phyloP scores from a whole-genome alignment of 2,329 filamentous ascomycete species.

The Cladosporium sp. region DNA sequence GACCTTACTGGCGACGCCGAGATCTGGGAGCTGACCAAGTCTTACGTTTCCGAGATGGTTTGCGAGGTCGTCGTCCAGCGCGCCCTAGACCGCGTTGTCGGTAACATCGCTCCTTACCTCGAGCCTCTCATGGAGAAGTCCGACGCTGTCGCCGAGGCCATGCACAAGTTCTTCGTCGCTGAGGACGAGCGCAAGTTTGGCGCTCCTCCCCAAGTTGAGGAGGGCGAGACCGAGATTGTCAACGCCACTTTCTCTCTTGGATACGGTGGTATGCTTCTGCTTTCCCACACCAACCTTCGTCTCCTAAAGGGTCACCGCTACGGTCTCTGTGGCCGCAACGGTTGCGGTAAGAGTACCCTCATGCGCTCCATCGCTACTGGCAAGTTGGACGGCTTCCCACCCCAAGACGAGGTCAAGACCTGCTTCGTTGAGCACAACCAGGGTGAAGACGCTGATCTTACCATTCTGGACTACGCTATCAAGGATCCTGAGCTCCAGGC shows the following conservation, averaged over 20 bases:
- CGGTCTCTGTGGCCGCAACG: conserved; percentile 94
- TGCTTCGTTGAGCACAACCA: conserved; percentile 99
- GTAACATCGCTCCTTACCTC: conserved; percentile 73
- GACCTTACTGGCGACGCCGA: conserved; percentile 61
- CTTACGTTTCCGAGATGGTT: conserved; percentile 80
- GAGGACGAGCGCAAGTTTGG: conserved; percentile 89
- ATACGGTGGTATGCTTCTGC: conserved; percentile 94
- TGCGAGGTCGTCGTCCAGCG: conserved; percentile 85
- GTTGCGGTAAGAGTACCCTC: conserved; percentile 96
- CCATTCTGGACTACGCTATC: conserved; percentile 86
- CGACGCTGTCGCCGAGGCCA: conserved; percentile 65
- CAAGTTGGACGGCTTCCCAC: conserved; percentile 95
- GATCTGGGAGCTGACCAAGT: conserved; percentile 65
- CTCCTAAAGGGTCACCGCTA: conserved; percentile 96
- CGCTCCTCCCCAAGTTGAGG: conserved; percentile 79
- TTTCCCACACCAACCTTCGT: conserved; percentile 93
- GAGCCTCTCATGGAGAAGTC: conserved; percentile 66
- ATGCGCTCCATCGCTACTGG: conserved; percentile 96
- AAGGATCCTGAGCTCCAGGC: conserved; percentile 85
- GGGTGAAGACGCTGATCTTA: conserved; percentile 94
- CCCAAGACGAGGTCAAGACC: conserved; percentile 86
- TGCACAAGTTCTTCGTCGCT: conserved; percentile 76
- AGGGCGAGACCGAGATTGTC: conserved; percentile 92
- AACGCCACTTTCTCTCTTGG: conserved; percentile 97
- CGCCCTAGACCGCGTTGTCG: conserved; percentile 69